Conservation (phyloP, 179 eudicot genomes). For the Drosera spatulata region DNA sequence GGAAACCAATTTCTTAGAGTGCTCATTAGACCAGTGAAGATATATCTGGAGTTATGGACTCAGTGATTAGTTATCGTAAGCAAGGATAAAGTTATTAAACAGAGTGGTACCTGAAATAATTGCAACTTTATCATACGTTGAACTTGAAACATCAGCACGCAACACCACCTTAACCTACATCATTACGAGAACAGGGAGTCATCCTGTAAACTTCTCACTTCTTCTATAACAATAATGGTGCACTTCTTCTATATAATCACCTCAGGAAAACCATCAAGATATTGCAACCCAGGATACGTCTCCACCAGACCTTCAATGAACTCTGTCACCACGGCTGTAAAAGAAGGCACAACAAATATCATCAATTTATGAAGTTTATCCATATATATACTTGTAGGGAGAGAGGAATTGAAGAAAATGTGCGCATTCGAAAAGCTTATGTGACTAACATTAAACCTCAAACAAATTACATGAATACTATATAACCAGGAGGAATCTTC, state of each 20-base stretch:
- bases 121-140: constrained; percentile 69
- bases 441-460: no score
- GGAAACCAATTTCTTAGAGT: no score
- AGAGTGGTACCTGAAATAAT: constrained; percentile 97
- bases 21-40: no score
- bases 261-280: constrained; percentile 97
- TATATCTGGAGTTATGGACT: no score
- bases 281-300: constrained; percentile 94
- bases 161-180: constrained; percentile 86
- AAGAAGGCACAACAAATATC: no score
- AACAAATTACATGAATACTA: no score
- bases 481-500: no score
- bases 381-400: no score
- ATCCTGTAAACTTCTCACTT: constrained; percentile 1
- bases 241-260: constrained; percentile 16
- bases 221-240: neutral
- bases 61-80: no score
- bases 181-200: constrained; percentile 5
- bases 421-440: no score
- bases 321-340: constrained; percentile 85
- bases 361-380: no score
- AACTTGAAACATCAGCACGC: constrained; percentile 79
- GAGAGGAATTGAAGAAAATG: neutral
- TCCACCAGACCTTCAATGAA: constrained; percentile 93
- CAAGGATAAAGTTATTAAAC: no score